phyloP scores from a whole-genome alignment of 2,329 filamentous ascomycete genomes.

The Gyromitra esculenta region DNA sequence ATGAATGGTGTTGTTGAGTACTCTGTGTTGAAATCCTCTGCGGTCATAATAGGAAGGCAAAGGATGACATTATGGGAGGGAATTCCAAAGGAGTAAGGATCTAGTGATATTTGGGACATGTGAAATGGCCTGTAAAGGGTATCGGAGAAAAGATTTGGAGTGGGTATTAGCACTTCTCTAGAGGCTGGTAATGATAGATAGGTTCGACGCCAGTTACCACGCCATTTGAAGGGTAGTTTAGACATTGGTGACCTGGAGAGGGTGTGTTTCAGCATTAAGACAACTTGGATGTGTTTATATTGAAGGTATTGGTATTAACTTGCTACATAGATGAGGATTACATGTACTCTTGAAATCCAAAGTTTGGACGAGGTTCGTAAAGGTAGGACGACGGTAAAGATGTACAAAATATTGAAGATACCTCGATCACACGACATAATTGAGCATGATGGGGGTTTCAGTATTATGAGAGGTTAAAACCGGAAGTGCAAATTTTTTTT shows the following conservation, averaged over 20 bases:
- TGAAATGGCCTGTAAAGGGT: constrained; percentile 88
- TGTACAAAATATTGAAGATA: neutral
- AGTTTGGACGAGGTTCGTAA: neutral
- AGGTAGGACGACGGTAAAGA: neutral
- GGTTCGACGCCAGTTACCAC: constrained; percentile 84
- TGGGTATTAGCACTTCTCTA: constrained; percentile 71
- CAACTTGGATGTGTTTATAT: constrained; percentile 2
- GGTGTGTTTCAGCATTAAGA: constrained; percentile 37
- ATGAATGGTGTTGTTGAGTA: constrained; percentile 89
- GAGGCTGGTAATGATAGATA: constrained; percentile 70
- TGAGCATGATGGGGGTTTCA: neutral
- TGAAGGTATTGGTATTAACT: constrained; percentile 6
- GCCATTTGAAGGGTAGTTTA: constrained; percentile 71
- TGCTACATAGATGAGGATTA: neutral
- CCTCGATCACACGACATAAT: neutral
- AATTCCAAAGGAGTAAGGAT: constrained; percentile 75
- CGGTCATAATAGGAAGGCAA: constrained; percentile 73
- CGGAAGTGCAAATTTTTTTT: neutral
- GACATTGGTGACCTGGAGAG: constrained; percentile 59
- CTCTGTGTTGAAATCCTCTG: constrained; percentile 75
- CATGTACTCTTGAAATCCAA: neutral
- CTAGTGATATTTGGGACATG: constrained; percentile 78
- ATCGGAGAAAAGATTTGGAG: constrained; percentile 85
- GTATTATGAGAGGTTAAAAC: neutral
- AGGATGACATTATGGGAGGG: constrained; percentile 77